Percentiles rank a stretch among this genome's conserved stretches.
Conservation (phyloP, 495 filamentous ascomycete genomes). For the Amphirosellinia nigrospora region DNA sequence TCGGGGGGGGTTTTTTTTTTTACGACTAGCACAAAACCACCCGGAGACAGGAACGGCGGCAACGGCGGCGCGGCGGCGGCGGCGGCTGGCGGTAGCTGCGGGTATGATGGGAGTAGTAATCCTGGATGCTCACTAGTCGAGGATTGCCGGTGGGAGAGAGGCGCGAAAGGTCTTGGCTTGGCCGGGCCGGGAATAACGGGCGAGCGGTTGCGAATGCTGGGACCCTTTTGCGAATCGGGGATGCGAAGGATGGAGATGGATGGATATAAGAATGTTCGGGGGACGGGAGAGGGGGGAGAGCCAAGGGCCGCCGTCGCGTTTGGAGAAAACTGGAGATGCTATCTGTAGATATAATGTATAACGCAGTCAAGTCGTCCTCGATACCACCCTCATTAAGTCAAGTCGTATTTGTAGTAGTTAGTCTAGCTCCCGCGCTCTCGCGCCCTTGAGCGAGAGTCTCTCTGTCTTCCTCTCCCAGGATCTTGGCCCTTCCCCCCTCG, state of each 20-base stretch:
- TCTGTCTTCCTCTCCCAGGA: no score
- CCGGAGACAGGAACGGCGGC: not conserved
- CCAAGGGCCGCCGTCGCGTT: slow-evolving; percentile 20
- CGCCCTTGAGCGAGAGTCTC: not conserved
- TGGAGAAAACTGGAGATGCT: slow-evolving; percentile 29
- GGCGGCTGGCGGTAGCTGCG: not conserved
- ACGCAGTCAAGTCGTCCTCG: not conserved
- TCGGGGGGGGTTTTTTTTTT: no score
- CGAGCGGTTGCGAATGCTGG: slow-evolving; percentile 25
- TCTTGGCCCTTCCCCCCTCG: no score
- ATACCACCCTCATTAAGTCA: slow-evolving; percentile 11
- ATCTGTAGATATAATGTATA: not conserved
- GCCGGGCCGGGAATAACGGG: slow-evolving; percentile 28
- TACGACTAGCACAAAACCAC: not conserved
- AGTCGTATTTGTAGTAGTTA: slow-evolving; percentile 9
- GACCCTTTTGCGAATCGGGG: slow-evolving; percentile 26
- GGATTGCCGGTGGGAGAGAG: not conserved
- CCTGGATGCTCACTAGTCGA: slow-evolving; percentile 10
- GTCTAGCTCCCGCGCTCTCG: not conserved
- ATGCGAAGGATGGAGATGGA: slow-evolving; percentile 25
- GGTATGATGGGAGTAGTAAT: slow-evolving; percentile 1
- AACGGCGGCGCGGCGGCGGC: not conserved
- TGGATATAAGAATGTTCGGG: slow-evolving; percentile 23
- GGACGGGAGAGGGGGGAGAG: slow-evolving; percentile 8
- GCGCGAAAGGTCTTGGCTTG: slow-evolving; percentile 14